These are phyloP conservation scores for Pythium oligandrum DNA, from an alignment of 352 stramenopile genomes.

Conservation along the genomic window DNA sequence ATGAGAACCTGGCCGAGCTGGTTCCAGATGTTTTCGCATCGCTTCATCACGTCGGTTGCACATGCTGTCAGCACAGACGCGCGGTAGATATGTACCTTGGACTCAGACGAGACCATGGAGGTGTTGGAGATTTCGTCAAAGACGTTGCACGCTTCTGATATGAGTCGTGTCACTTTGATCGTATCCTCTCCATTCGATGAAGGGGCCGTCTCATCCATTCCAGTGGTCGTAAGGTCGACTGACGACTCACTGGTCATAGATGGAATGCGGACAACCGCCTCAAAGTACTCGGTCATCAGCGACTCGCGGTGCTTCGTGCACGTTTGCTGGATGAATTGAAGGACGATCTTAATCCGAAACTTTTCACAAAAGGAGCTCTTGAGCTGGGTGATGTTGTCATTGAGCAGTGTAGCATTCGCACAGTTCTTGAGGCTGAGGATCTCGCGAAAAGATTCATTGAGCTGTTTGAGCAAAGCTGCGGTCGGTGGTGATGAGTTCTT, in stretches of 20 bases:
- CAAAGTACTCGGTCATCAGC: slow-evolving; percentile 67
- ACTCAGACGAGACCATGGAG: slow-evolving; percentile 69
- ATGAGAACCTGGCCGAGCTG: slow-evolving; percentile 42
- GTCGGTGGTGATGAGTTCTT: slow-evolving; percentile 36
- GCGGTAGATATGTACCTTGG: slow-evolving; percentile 50
- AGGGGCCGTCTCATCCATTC: slow-evolving; percentile 1
- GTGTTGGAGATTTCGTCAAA: slow-evolving; percentile 61
- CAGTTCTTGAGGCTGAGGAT: slow-evolving; percentile 66
- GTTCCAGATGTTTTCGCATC: slow-evolving; percentile 51
- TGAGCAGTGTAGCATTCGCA: slow-evolving; percentile 53
- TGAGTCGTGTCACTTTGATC: slow-evolving; percentile 39
- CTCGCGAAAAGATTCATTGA: slow-evolving; percentile 65
- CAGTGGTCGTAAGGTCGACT: slow-evolving; percentile 8
- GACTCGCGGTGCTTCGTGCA: slow-evolving; percentile 30
- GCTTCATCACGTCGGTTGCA: slow-evolving; percentile 33
- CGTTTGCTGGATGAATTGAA: slow-evolving; percentile 46
- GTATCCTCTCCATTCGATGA: not conserved
- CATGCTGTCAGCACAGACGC: slow-evolving; percentile 45
- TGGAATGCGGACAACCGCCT: slow-evolving; percentile 35
- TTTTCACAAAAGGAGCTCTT: slow-evolving; percentile 62
- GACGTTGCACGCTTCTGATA: slow-evolving; percentile 38
- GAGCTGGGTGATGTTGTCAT: slow-evolving; percentile 57
- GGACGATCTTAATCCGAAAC: slow-evolving; percentile 54
- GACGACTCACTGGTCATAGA: slow-evolving; percentile 23
- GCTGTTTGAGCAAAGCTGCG: slow-evolving; percentile 31